These are phyloP conservation scores for Fusarium domesticum DNA, from an alignment of 2,329 filamentous ascomycete genomes.

Conservation along the genomic window DNA sequence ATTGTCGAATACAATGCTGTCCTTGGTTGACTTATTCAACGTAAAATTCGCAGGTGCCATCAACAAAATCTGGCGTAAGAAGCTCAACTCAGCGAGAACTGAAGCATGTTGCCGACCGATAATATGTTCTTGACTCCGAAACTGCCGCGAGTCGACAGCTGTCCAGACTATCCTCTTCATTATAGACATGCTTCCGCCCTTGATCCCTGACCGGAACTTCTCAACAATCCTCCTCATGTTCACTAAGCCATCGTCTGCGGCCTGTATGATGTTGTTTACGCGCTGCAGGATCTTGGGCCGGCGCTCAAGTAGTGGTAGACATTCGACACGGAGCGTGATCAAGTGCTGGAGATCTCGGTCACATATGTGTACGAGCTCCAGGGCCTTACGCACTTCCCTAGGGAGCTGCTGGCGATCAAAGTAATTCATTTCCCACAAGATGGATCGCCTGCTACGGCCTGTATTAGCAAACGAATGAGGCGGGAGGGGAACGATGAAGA, in stretches of 20 bases:
- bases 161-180: constrained; percentile 1
- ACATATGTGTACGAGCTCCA: constrained; percentile 3
- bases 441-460: too few relatives aligned
- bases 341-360: constrained; percentile 5
- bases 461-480: too few relatives aligned
- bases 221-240: constrained; percentile 2
- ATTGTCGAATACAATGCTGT: too few relatives aligned
- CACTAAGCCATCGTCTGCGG: neutral
- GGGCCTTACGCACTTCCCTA: neutral
- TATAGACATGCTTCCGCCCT: neutral
- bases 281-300: neutral
- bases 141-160: constrained; percentile 2
- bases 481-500: too few relatives aligned
- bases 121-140: neutral
- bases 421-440: neutral
- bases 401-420: neutral
- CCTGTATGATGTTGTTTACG: constrained; percentile 3
- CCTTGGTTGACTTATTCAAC: too few relatives aligned
- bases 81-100: constrained; percentile 2
- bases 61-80: neutral
- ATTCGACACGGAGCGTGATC: constrained; percentile 2
- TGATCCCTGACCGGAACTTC: neutral
- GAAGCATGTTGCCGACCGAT: constrained; percentile 3
- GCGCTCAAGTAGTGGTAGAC: neutral
- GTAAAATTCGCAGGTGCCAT: too few relatives aligned